phyloP scores from a whole-genome alignment of 306 rosid species.

The Vigna reflexopilosa region DNA sequence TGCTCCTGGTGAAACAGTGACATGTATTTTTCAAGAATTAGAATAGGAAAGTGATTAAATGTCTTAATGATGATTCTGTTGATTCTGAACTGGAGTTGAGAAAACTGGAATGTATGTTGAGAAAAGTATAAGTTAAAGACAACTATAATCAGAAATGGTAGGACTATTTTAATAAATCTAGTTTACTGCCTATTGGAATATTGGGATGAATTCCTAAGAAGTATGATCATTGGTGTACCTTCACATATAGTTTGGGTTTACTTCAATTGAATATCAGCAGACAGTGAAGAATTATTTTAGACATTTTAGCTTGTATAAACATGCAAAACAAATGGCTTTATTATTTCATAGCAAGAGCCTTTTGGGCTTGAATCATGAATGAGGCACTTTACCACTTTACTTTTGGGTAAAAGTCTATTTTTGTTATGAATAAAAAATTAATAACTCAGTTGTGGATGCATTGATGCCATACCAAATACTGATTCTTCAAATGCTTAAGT shows the following conservation, averaged over 20 bases:
- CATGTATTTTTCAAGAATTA: slow-evolving; percentile 25
- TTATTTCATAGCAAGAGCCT: background rate
- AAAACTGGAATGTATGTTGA: background rate
- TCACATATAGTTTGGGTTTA: background rate
- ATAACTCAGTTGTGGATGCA: background rate
- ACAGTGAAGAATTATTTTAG: background rate
- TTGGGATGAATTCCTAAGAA: slow-evolving; percentile 13
- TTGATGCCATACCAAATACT: background rate
- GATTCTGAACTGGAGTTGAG: slow-evolving; percentile 11
- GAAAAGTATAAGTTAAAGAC: slow-evolving; percentile 10
- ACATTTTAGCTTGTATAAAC: slow-evolving; percentile 16
- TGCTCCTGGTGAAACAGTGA: slow-evolving; percentile 28
- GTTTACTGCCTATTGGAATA: background rate
- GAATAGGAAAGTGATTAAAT: slow-evolving; percentile 20
- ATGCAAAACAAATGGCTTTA: slow-evolving; percentile 8
- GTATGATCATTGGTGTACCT: background rate
- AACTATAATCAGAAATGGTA: slow-evolving; percentile 11
- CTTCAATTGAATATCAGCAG: background rate
- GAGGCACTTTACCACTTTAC: background rate
- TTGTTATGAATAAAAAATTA: slow-evolving; percentile 1
- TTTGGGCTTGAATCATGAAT: background rate
- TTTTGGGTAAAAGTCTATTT: background rate
- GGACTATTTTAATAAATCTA: slow-evolving; percentile 17
- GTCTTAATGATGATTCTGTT: background rate
- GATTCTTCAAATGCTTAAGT: background rate